Conservation (phyloP, 1,284 basidiomycete genomes). For the Ceratobasidium sp. region DNA sequence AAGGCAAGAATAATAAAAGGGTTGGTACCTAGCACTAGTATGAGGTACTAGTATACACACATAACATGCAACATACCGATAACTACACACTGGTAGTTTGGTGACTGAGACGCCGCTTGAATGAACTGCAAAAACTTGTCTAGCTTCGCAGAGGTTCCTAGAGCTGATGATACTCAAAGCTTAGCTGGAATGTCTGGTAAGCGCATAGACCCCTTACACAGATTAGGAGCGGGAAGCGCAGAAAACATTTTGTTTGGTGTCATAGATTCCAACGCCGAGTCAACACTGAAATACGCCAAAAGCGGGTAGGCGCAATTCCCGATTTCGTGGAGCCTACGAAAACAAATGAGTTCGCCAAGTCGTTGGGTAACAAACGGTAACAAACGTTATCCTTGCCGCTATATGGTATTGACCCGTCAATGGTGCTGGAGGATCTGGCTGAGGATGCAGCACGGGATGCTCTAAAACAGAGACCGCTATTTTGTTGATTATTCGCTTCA, state of each 20-base stretch:
- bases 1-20: constrained; percentile 21
- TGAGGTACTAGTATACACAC: background rate
- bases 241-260: background rate
- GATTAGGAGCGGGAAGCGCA: background rate
- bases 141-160: constrained; percentile 9
- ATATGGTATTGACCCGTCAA: background rate
- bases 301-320: constrained; percentile 1
- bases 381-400: constrained; percentile 7
- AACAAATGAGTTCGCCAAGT: background rate
- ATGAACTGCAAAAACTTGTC: constrained; percentile 6
- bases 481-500: background rate
- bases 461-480: constrained; percentile 21
- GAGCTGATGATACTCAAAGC: background rate
- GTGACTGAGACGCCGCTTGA: background rate
- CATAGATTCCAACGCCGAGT: background rate
- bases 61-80: constrained; percentile 16
- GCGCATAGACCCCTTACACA: background rate
- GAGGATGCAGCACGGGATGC: background rate
- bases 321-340: constrained; percentile 12
- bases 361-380: background rate
- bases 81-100: constrained; percentile 8
- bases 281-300: background rate
- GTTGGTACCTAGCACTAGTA: background rate
- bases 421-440: background rate
- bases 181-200: background rate